These are phyloP conservation scores for Puccinia hordei DNA, from an alignment of 1,284 basidiomycete genomes.

Conservation along the genomic window DNA sequence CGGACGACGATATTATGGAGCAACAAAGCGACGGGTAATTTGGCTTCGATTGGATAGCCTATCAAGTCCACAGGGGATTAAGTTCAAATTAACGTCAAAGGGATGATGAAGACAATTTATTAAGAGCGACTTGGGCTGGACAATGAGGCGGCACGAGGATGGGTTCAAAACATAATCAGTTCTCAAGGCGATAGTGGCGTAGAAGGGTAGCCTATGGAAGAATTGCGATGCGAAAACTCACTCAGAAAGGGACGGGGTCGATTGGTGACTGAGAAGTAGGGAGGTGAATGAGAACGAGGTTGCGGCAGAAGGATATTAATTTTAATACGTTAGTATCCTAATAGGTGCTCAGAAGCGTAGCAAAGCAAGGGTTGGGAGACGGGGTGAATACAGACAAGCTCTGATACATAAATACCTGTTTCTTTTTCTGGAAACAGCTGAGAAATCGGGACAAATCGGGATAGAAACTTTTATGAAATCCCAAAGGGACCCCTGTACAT, in stretches of 20 bases:
- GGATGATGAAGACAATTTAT: background rate
- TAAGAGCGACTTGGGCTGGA: background rate
- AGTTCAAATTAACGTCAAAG: background rate
- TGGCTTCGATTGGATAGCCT: background rate
- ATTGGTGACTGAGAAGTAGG: background rate
- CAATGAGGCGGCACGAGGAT: background rate
- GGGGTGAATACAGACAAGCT: background rate
- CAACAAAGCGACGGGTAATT: conserved; percentile 2
- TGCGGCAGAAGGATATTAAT: background rate
- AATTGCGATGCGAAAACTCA: conserved; percentile 9
- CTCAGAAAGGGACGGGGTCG: conserved; percentile 8
- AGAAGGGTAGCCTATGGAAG: background rate
- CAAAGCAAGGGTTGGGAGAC: background rate
- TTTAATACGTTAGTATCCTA: conserved; percentile 14
- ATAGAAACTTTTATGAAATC: background rate
- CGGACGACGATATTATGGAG: background rate
- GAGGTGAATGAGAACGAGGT: background rate
- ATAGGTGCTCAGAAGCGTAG: background rate
- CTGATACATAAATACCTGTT: no score
- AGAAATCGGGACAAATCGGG: conserved; percentile 2
- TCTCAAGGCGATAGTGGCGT: conserved; percentile 25
- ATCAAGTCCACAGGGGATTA: background rate
- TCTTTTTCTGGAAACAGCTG: background rate
- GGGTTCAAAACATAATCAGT: background rate
- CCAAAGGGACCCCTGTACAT: background rate